A percentile compares a stretch with the other conserved stretches of the same genome.
phyloP scores from a whole-genome alignment of 257 asterid species.

The Lithospermum erythrorhizon region DNA sequence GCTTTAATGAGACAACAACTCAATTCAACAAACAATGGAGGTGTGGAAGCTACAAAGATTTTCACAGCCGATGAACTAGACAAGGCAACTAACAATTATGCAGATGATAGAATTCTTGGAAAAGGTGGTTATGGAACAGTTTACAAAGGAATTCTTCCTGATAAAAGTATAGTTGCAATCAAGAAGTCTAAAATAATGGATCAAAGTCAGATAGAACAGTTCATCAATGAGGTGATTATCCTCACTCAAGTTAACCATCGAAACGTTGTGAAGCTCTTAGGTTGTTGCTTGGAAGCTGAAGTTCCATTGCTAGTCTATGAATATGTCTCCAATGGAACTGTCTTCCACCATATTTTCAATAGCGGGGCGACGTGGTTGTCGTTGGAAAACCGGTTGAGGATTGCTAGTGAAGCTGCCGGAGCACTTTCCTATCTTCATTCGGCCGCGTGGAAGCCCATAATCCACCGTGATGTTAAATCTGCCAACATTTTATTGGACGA shows the following conservation, averaged over 20 bases:
- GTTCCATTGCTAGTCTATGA: conserved; percentile 70
- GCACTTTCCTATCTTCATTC: conserved; percentile 74
- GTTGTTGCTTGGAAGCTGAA: conserved; percentile 65
- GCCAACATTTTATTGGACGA: conserved; percentile 61
- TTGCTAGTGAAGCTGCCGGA: conserved; percentile 57
- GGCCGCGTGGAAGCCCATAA: conserved; percentile 46
- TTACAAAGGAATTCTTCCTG: conserved; percentile 51
- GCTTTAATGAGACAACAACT: conserved; percentile 40
- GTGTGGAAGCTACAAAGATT: conserved; percentile 38
- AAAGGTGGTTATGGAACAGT: conserved; percentile 70
- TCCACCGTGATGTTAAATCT: conserved; percentile 71
- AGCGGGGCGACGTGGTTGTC: conserved; percentile 36
- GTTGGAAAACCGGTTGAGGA: conserved; percentile 53
- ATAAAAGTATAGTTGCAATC: conserved; percentile 47
- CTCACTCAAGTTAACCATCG: conserved; percentile 72
- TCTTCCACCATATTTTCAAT: conserved; percentile 39
- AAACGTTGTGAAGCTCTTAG: conserved; percentile 62
- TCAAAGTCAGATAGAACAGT: conserved; percentile 49
- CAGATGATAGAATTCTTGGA: conserved; percentile 54
- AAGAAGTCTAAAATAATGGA: conserved; percentile 58
- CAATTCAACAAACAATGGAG: conserved; percentile 26
- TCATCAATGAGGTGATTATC: conserved; percentile 64
- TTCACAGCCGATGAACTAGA: conserved; percentile 53
- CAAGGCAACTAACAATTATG: conserved; percentile 47
- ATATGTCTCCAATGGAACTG: conserved; percentile 53